Conservation (phyloP, 352 stramenopile species). For the Phytophthora brassicae region DNA sequence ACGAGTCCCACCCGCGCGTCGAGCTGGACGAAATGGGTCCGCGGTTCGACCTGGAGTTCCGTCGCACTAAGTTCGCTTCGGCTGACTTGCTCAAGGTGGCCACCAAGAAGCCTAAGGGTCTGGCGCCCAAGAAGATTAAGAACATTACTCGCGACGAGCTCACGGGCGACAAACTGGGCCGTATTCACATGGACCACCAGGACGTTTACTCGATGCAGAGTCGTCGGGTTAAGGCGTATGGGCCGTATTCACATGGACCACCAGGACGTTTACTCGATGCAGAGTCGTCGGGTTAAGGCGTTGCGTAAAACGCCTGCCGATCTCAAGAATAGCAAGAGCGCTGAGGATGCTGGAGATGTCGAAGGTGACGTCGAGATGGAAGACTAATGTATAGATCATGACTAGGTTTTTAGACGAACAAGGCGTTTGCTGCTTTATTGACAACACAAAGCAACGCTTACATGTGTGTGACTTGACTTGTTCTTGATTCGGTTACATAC, state of each 20-base stretch:
- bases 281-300: conserved; percentile 95
- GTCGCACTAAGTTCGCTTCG: conserved; percentile 94
- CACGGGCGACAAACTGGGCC: conserved; percentile 97
- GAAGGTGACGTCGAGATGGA: conserved; percentile 54
- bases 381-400: conserved; percentile 44
- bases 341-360: conserved; percentile 27
- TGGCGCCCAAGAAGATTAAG: conserved; percentile 97
- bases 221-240: conserved; percentile 94
- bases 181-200: conserved; percentile 98
- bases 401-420: conserved; percentile 41
- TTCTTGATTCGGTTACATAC: conserved; percentile 11
- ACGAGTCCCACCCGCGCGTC: conserved; percentile 82
- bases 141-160: conserved; percentile 97
- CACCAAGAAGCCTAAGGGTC: conserved; percentile 92
- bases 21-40: conserved; percentile 92
- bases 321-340: conserved; percentile 63
- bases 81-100: conserved; percentile 95
- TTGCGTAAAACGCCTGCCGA: conserved; percentile 86
- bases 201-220: conserved; percentile 97
- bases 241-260: conserved; percentile 98
- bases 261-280: conserved; percentile 97
- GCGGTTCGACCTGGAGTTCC: conserved; percentile 89
- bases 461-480: conserved; percentile 12
- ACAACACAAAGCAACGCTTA: conserved; percentile 17
- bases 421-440: conserved; percentile 24